phyloP scores from a whole-genome alignment of 169 alveolate species.

The Pseudocohnilembus persalinus region DNA sequence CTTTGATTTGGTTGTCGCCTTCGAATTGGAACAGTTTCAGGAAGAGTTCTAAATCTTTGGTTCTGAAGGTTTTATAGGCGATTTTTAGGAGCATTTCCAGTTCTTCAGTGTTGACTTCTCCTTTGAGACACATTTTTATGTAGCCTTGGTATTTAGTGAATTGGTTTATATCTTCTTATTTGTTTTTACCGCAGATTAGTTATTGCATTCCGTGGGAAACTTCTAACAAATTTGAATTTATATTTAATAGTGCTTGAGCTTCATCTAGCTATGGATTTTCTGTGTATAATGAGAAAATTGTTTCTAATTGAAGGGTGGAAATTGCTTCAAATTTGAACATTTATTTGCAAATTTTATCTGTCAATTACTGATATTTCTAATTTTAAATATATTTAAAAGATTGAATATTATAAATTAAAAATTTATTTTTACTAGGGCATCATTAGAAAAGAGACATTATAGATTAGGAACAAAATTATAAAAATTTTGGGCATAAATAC shows the following conservation, averaged over 20 bases:
- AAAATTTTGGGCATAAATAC: background rate
- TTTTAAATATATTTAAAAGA: background rate
- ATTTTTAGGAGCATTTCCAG: background rate
- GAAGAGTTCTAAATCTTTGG: background rate
- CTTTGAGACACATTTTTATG: background rate
- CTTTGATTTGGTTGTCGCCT: background rate
- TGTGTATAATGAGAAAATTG: background rate
- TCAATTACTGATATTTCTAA: background rate
- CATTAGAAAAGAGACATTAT: background rate
- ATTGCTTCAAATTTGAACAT: background rate
- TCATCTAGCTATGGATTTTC: background rate
- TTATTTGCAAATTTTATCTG: background rate
- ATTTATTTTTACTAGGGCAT: background rate
- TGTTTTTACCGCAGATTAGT: background rate
- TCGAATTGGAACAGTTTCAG: background rate
- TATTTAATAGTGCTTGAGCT: background rate
- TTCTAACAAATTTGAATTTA: background rate
- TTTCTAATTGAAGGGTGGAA: background rate
- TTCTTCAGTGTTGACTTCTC: background rate
- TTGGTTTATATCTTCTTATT: background rate
- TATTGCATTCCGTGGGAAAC: background rate
- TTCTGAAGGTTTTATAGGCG: background rate
- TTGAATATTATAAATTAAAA: too few species aligned
- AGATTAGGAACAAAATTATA: background rate
- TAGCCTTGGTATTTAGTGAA: background rate